phyloP scores from a whole-genome alignment of 2,329 filamentous ascomycete species.

The Penicillium sp. region DNA sequence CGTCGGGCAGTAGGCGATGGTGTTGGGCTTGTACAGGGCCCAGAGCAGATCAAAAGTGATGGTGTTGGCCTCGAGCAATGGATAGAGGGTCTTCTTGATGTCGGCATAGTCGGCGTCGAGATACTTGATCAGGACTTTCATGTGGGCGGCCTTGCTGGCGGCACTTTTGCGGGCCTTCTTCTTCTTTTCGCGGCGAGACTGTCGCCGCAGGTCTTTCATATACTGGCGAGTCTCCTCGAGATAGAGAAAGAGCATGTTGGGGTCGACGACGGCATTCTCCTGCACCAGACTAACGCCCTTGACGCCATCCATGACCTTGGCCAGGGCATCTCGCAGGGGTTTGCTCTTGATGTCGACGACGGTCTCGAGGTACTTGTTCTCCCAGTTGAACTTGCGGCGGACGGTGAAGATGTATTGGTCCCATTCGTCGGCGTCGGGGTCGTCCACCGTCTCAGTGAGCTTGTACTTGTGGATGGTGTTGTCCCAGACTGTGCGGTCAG shows the following conservation, averaged over 20 bases:
- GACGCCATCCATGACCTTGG: slow-evolving; percentile 73
- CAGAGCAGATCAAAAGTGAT: slow-evolving; percentile 89
- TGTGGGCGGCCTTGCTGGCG: slow-evolving; percentile 46
- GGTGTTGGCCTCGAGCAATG: slow-evolving; percentile 77
- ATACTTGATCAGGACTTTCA: slow-evolving; percentile 75
- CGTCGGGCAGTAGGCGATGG: slow-evolving; percentile 75
- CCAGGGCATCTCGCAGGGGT: slow-evolving; percentile 70
- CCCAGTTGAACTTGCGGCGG: slow-evolving; percentile 79
- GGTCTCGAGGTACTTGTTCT: slow-evolving; percentile 77
- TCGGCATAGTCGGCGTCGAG: slow-evolving; percentile 81
- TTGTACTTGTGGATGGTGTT: slow-evolving; percentile 67
- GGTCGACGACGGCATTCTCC: slow-evolving; percentile 73
- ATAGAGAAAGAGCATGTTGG: slow-evolving; percentile 75
- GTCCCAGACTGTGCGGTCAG: slow-evolving; percentile 52
- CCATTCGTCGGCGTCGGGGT: slow-evolving; percentile 68
- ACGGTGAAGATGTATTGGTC: slow-evolving; percentile 84
- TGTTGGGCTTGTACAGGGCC: slow-evolving; percentile 88
- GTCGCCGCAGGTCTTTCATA: slow-evolving; percentile 67
- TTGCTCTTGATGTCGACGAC: slow-evolving; percentile 86
- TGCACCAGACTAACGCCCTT: slow-evolving; percentile 81
- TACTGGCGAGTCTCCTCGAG: slow-evolving; percentile 73
- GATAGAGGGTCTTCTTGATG: slow-evolving; percentile 78
- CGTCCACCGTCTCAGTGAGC: slow-evolving; percentile 67
- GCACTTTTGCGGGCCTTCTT: slow-evolving; percentile 45
- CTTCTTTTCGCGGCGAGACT: slow-evolving; percentile 62